phyloP scores from a whole-genome alignment of 1,139 yeast genomes.

The Hansenula sp. region DNA sequence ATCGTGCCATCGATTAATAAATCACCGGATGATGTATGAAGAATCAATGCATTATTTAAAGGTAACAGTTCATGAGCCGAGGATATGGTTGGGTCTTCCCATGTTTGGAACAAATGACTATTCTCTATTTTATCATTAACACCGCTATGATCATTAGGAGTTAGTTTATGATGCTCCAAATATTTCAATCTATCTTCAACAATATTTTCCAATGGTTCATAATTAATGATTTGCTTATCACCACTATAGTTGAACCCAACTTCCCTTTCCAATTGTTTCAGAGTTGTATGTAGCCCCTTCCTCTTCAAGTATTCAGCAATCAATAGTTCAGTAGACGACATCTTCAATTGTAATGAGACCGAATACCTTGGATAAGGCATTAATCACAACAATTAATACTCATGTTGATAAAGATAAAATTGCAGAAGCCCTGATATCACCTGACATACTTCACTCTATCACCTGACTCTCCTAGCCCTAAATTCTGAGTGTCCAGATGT shows the following conservation, averaged over 20 bases:
- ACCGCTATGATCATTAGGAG: constrained; percentile 4
- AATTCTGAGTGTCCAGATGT: no score
- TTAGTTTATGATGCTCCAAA: constrained; percentile 19
- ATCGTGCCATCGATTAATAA: constrained; percentile 3
- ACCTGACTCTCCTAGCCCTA: no score
- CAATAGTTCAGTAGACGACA: constrained; percentile 30
- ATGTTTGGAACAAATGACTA: constrained; percentile 5
- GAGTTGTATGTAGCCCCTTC: constrained; percentile 42
- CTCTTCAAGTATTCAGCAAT: constrained; percentile 54
- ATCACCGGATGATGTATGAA: constrained; percentile 14
- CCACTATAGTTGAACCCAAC: constrained; percentile 33
- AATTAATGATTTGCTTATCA: constrained; percentile 9
- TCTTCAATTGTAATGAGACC: not conserved
- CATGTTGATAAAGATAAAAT: no score
- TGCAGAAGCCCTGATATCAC: not conserved
- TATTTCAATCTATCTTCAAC: constrained; percentile 46
- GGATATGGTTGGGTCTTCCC: no score
- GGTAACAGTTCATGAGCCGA: not conserved
- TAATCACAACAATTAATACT: not conserved
- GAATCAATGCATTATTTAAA: constrained; percentile 7
- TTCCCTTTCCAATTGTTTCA: constrained; percentile 46
- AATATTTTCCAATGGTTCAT: constrained; percentile 49
- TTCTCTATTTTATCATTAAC: constrained; percentile 8
- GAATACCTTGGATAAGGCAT: not conserved
- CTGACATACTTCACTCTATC: no score